Conservation (phyloP, 139 green algal genomes). For the Yamagishiella unicocca region DNA sequence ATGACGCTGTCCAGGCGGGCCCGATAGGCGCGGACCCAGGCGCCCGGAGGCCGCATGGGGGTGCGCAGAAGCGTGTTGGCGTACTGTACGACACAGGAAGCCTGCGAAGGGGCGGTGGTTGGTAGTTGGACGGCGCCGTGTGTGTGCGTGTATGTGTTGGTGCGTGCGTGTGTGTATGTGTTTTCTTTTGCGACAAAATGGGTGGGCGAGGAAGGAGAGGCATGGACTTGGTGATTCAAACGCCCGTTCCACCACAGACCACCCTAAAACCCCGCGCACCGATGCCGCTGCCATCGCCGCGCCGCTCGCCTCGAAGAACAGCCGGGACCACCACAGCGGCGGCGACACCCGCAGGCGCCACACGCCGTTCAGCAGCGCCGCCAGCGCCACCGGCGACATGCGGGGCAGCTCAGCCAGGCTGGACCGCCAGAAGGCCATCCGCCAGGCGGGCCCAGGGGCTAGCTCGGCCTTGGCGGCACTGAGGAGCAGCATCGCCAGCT, state of each 20-base stretch:
- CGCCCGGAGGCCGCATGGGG: background rate
- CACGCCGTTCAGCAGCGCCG: slow-evolving; percentile 14
- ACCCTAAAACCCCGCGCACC: background rate
- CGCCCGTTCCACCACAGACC: background rate
- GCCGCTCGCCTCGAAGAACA: background rate
- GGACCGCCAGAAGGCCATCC: background rate
- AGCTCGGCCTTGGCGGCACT: background rate
- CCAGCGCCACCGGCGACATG: slow-evolving; percentile 30
- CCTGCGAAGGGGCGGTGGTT: background rate
- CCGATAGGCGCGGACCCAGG: slow-evolving; percentile 12
- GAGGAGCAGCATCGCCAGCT: slow-evolving; percentile 38
- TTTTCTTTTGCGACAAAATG: background rate
- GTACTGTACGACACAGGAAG: background rate
- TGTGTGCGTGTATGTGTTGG: background rate
- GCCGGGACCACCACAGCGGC: slow-evolving; percentile 8
- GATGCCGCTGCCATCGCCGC: background rate
- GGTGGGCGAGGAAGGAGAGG: too few relatives aligned
- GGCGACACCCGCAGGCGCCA: background rate
- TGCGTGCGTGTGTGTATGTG: background rate
- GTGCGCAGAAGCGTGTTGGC: background rate
- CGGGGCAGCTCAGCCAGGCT: background rate
- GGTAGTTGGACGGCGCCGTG: background rate
- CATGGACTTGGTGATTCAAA: too few relatives aligned
- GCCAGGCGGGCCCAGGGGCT: background rate
- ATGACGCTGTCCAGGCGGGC: background rate